phyloP scores from a whole-genome alignment of 1,284 basidiomycete genomes.

The Heliocybe sulcata region DNA sequence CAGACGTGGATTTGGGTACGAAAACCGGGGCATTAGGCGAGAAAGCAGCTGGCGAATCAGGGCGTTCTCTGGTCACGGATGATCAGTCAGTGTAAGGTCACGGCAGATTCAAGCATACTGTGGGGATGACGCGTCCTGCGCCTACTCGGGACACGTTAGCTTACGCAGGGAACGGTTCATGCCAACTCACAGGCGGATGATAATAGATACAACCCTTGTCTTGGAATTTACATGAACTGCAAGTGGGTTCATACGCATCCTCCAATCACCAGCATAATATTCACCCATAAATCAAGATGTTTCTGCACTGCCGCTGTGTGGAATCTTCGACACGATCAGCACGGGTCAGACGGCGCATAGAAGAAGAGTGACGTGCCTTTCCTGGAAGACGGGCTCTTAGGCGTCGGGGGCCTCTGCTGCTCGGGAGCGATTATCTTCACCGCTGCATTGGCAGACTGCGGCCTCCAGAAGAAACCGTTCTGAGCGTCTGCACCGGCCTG shows the following conservation, averaged over 20 bases:
- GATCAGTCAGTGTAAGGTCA: constrained; percentile 1
- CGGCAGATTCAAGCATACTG: not conserved
- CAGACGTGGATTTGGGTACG: constrained; percentile 70
- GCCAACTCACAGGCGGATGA: constrained; percentile 60
- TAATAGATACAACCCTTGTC: constrained; percentile 81
- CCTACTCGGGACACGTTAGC: not conserved
- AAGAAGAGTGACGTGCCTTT: constrained; percentile 27
- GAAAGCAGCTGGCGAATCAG: constrained; percentile 40
- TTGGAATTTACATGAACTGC: constrained; percentile 77
- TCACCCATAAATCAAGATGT: constrained; percentile 84
- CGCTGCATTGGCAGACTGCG: constrained; percentile 40
- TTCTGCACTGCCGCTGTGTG: constrained; percentile 76
- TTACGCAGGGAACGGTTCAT: constrained; percentile 3
- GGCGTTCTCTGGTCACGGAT: constrained; percentile 24
- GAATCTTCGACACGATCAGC: constrained; percentile 35
- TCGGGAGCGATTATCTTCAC: constrained; percentile 48
- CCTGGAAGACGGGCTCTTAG: constrained; percentile 24
- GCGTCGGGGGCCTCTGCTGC: constrained; percentile 25
- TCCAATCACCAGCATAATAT: constrained; percentile 12
- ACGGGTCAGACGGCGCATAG: constrained; percentile 7
- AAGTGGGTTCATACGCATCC: not conserved
- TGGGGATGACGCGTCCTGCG: not conserved
- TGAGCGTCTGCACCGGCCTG: not conserved
- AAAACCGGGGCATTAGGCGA: constrained; percentile 76
- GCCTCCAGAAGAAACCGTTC: constrained; percentile 32